Evolutionary conservation across 2,329 filamentous ascomycete species (phyloP).

Genomic region (Coleophoma eucalyptorum): DNA sequence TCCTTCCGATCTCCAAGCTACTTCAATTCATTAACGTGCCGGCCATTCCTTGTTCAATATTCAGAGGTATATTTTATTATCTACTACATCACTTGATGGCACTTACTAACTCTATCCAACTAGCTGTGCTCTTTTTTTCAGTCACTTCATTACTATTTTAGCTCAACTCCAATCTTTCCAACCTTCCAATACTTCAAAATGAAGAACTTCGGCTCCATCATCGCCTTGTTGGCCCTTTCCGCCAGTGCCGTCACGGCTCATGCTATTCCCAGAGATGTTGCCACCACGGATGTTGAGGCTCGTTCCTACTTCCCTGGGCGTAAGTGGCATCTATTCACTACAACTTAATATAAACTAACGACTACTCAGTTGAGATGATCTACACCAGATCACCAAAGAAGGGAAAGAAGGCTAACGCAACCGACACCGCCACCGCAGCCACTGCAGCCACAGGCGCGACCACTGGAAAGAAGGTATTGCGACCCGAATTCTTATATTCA

Average conservation of each 20-base stretch:
- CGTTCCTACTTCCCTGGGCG: slow-evolving; percentile 14
- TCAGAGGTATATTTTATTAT: slow-evolving; percentile 12
- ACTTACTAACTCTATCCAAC: slow-evolving; percentile 8
- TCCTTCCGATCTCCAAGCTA: slow-evolving; percentile 9
- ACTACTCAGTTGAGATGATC: slow-evolving; percentile 10
- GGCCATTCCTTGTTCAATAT: slow-evolving; percentile 18
- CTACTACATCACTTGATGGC: too few relatives aligned
- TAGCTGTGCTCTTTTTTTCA: slow-evolving; percentile 24
- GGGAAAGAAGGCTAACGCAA: slow-evolving; percentile 1
- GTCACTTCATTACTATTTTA: slow-evolving; percentile 13
- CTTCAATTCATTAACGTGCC: slow-evolving; percentile 16
- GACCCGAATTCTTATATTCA: too few relatives aligned
- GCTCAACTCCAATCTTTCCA: slow-evolving; percentile 15
- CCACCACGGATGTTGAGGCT: slow-evolving; percentile 11
- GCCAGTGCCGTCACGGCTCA: slow-evolving; percentile 28
- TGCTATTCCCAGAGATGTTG: slow-evolving; percentile 15
- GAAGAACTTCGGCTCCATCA: slow-evolving; percentile 35
- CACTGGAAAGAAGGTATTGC: slow-evolving; percentile 6
- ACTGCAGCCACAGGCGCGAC: too few relatives aligned
- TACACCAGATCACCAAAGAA: slow-evolving; percentile 17
- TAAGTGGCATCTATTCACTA: slow-evolving; percentile 1
- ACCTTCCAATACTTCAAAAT: slow-evolving; percentile 27
- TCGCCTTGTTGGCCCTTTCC: slow-evolving; percentile 32
- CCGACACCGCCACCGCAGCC: slow-evolving; percentile 7
- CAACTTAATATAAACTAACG: slow-evolving; percentile 1